These are phyloP conservation scores for Colletotrichum sublineola DNA, from an alignment of 2,329 filamentous ascomycete genomes.

Conservation along the genomic window DNA sequence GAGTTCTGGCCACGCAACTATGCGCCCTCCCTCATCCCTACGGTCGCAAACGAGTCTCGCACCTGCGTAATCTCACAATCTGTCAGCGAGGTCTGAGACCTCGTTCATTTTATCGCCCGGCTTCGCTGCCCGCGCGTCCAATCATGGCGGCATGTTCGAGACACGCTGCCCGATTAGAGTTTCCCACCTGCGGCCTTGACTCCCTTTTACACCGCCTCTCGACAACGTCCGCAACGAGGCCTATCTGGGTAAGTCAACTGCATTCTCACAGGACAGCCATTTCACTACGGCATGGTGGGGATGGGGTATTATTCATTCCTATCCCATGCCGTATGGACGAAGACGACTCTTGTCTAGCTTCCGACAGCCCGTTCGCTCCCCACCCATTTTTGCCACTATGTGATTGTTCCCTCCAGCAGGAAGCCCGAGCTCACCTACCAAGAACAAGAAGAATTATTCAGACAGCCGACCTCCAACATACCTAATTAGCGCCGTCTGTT, in stretches of 20 bases:
- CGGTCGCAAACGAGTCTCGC: conserved; percentile 1
- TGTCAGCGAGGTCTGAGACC: conserved; percentile 36
- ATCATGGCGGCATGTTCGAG: conserved; percentile 21
- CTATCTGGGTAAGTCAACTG: conserved; percentile 22
- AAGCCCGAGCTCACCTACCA: conserved; percentile 11
- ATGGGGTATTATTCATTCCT: not conserved
- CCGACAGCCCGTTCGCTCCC: not conserved
- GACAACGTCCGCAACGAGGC: conserved; percentile 17
- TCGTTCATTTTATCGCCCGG: conserved; percentile 27
- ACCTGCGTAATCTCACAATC: conserved; percentile 34
- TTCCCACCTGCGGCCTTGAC: conserved; percentile 27
- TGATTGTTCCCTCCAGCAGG: not conserved
- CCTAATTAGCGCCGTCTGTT: not conserved
- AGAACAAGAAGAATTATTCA: not conserved
- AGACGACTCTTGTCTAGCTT: not conserved
- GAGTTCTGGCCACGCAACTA: not conserved
- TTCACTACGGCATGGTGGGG: not conserved
- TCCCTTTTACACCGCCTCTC: conserved; percentile 17
- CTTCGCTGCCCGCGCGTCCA: conserved; percentile 15
- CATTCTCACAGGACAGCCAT: conserved; percentile 8
- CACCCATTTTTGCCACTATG: not conserved
- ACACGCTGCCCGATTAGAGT: conserved; percentile 31
- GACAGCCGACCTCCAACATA: not conserved
- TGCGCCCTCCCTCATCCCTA: conserved; percentile 6
- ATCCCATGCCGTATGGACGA: conserved; percentile 11